Base-by-base conservation (phyloP, 2,329 filamentous ascomycete genomes). In the Nemania sp. region DNA sequence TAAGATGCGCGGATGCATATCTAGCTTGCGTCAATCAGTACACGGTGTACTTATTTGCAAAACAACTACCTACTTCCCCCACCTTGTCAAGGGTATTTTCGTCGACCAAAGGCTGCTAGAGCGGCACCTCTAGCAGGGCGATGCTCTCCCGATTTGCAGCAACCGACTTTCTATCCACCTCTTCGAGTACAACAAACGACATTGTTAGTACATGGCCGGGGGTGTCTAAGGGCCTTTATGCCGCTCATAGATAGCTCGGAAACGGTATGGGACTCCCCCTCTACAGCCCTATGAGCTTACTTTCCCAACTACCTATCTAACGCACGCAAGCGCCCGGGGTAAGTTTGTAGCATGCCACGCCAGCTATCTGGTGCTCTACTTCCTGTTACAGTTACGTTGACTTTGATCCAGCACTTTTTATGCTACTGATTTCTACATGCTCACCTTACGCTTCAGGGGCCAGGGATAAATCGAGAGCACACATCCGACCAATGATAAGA, bases 241-340 rank as follows among this genome's bases (percentile, higher is more conserved):
- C 29, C 32, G 37, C 46, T 34, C 45, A 32, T 25, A 21, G 35
- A 5, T 47, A 47, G 50, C 42, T 47, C 21, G 11, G 15, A 50
- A 39, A 5, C 5, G 35, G 18, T 47, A 34, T 39, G 29, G 25
- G 43, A 54, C 48, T 50, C 34, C 34, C 20, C n/a, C 12, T 40
- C 37, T 13, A 57, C 56, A 62, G 60, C 62, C 59, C 55, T 62
- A 64, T 49, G 52, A 51, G 48, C 47, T 18, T 40, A 51, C 11
- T 48, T 48, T 42, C 15, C 20, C 15, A 53, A 21, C 11, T n/a
- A n/a, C n/a, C n/a, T n/a, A n/a, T n/a, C n/a, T n/a, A 4, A 60
- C 53, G 48, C 39, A 62, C 20, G 35, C 46, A 54, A 57, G 59
- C 56, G 53, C 52, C 59, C 40, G 46, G 34, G 29, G 15, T 15